A percentile compares a stretch with the other conserved stretches of the same genome.
Conservation (phyloP, 768 basidiomycete species). For the Russula lepida region DNA sequence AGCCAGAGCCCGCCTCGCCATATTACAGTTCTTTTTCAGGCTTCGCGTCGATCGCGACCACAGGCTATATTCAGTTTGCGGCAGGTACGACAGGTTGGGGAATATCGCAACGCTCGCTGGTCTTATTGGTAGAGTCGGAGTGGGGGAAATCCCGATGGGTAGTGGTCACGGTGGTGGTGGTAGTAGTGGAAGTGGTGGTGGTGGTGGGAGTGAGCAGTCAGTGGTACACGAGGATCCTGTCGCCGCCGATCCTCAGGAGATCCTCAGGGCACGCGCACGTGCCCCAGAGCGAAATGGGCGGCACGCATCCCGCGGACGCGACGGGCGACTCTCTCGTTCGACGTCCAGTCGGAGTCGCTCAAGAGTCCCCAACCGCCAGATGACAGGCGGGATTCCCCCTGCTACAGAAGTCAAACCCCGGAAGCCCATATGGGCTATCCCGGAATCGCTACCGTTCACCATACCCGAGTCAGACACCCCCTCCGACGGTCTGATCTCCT, state of each 20-base stretch:
- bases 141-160: conserved; percentile 25
- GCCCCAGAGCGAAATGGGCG: conserved; percentile 20
- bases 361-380: conserved; percentile 35
- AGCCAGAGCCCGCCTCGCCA: conserved; percentile 53
- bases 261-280: conserved; percentile 16
- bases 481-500: conserved; percentile 61
- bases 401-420: conserved; percentile 28
- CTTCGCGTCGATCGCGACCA: conserved; percentile 88
- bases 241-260: conserved; percentile 8
- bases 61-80: conserved; percentile 59
- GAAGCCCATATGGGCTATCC: conserved; percentile 57
- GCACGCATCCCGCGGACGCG: conserved; percentile 20
- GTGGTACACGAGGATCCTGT: conserved; percentile 15
- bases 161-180: not conserved
- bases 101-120: conserved; percentile 50
- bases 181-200: not conserved
- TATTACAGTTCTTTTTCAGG: conserved; percentile 82
- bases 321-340: conserved; percentile 17
- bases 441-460: conserved; percentile 54
- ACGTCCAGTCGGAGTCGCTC: conserved; percentile 31
- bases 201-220: not conserved
- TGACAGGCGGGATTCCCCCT: conserved; percentile 21
- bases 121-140: conserved; percentile 53
- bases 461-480: conserved; percentile 49
- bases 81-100: conserved; percentile 47